Percentiles rank a stretch among this genome's conserved stretches.
These are phyloP conservation scores for Leccinum boreale DNA, from an alignment of 768 basidiomycete genomes.

Conservation along the genomic window DNA sequence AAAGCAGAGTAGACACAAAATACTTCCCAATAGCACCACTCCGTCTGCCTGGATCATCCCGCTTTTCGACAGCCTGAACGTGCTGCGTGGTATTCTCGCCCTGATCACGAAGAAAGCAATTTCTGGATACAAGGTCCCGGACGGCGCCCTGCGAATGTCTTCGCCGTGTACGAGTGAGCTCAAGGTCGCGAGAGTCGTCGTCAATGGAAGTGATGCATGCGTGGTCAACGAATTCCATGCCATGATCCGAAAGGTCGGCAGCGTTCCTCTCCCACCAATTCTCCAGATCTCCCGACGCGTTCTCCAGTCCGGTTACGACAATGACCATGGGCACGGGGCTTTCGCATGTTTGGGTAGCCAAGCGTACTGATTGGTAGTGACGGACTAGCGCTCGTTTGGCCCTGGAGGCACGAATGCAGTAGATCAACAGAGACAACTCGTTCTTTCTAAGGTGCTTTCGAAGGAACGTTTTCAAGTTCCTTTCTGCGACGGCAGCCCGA, in stretches of 20 bases:
- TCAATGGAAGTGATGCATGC: slow-evolving; percentile 33
- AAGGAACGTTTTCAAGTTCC: slow-evolving; percentile 32
- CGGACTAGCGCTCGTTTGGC: slow-evolving; percentile 36
- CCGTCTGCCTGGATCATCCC: slow-evolving; percentile 5
- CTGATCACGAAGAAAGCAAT: slow-evolving; percentile 10
- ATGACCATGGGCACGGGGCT: slow-evolving; percentile 34
- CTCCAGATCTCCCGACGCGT: slow-evolving; percentile 32
- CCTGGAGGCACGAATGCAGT: slow-evolving; percentile 38
- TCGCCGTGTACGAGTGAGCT: slow-evolving; percentile 16
- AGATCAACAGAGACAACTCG: slow-evolving; percentile 40
- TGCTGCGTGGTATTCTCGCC: neutral
- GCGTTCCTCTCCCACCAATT: slow-evolving; percentile 33
- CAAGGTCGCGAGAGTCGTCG: slow-evolving; percentile 18
- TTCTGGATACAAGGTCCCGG: slow-evolving; percentile 22
- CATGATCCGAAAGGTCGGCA: slow-evolving; percentile 12
- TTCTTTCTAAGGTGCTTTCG: slow-evolving; percentile 29
- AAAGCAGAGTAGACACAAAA: slow-evolving; percentile 10
- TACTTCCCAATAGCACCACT: slow-evolving; percentile 12
- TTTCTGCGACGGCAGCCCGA: slow-evolving; percentile 22
- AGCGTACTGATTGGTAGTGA: slow-evolving; percentile 36
- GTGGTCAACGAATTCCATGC: slow-evolving; percentile 29
- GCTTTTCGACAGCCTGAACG: neutral
- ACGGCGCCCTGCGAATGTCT: slow-evolving; percentile 22
- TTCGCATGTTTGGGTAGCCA: slow-evolving; percentile 28
- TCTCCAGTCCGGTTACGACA: slow-evolving; percentile 40